Conservation (phyloP, 805 yeast species). For the Candida arabinofermentans region DNA sequence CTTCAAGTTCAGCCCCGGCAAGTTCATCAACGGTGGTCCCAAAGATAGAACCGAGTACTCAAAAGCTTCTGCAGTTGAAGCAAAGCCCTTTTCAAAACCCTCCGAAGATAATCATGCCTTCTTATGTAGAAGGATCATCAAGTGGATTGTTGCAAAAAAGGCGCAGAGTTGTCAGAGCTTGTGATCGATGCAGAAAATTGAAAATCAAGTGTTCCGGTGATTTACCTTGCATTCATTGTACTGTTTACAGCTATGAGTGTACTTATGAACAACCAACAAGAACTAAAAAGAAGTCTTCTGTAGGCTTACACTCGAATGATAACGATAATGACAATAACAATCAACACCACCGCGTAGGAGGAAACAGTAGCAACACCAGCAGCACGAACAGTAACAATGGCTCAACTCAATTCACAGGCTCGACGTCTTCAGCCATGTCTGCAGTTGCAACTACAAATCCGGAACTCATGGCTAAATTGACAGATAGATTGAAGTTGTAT, state of each 20-base stretch:
- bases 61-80: conserved; percentile 5
- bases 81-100: conserved; percentile 13
- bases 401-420: neutral
- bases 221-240: conserved; percentile 55
- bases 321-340: neutral
- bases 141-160: conserved; percentile 25
- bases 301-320: neutral
- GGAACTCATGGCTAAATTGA: conserved; percentile 28
- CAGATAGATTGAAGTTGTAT: conserved; percentile 28
- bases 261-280: conserved; percentile 70
- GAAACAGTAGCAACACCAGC: no score
- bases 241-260: conserved; percentile 82
- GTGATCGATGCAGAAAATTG: conserved; percentile 47
- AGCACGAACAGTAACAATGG: neutral
- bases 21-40: neutral
- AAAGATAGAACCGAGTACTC: neutral
- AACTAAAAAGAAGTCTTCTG: conserved; percentile 32
- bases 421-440: conserved; percentile 15
- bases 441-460: conserved; percentile 13
- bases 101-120: conserved; percentile 27
- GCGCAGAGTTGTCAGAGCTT: conserved; percentile 44
- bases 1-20: neutral
- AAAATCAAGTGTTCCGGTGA: conserved; percentile 52
- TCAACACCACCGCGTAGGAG: no score
- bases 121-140: conserved; percentile 14